These are phyloP conservation scores for Backusella tarrabulga DNA, from an alignment of 192 early-diverging fungal genomes.

Conservation along the genomic window DNA sequence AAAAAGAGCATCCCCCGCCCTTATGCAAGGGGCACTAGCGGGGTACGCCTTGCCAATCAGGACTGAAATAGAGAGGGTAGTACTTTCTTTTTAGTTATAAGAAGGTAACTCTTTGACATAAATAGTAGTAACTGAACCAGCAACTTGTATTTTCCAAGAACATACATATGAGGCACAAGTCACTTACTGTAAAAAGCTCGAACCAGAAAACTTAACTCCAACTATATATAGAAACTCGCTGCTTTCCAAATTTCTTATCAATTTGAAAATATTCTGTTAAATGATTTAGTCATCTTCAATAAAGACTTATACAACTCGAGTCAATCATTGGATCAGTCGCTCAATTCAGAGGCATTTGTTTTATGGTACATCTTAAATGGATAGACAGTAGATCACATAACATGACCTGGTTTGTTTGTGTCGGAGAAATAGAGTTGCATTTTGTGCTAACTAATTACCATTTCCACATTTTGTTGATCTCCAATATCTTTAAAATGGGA, in stretches of 20 bases:
- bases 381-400: not conserved
- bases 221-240: constrained; percentile 4
- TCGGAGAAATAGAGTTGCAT: not conserved
- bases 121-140: not conserved
- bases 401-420: not conserved
- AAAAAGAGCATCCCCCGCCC: not conserved
- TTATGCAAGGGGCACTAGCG: constrained; percentile 1
- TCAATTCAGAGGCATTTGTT: not conserved
- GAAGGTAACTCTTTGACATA: not conserved
- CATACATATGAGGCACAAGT: not conserved
- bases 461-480: constrained; percentile 8
- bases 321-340: not conserved
- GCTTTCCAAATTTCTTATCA: not conserved
- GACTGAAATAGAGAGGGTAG: not conserved
- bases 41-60: not conserved
- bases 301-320: not conserved
- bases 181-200: constrained; percentile 4
- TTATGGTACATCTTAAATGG: not conserved
- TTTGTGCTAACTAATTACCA: not conserved
- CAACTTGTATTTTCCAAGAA: not conserved
- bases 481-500: not conserved
- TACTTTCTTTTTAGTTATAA: not conserved
- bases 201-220: not conserved
- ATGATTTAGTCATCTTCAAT: not conserved
- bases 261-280: not conserved